phyloP scores from a whole-genome alignment of 345 rosid genomes.

The Eutrema heterophyllum region DNA sequence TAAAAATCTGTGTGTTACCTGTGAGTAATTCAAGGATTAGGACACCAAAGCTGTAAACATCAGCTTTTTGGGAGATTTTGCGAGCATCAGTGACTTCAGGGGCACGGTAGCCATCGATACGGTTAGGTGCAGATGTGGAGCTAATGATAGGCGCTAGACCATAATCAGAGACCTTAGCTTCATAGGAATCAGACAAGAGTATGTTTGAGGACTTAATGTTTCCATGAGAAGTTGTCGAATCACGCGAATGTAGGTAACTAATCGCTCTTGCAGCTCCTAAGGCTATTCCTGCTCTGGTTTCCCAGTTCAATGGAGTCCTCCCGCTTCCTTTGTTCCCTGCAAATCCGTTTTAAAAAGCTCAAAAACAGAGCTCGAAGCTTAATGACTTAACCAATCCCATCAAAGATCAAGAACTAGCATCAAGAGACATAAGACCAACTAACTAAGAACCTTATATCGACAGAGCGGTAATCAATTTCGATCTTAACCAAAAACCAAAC shows the following conservation, averaged over 20 bases:
- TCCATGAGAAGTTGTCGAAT: conserved; percentile 67
- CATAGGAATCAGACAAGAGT: conserved; percentile 64
- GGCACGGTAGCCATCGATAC: conserved; percentile 81
- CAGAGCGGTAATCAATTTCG: neutral
- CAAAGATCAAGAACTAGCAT: neutral
- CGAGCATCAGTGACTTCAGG: conserved; percentile 85
- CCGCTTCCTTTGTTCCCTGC: conserved; percentile 74
- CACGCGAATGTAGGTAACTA: conserved; percentile 67
- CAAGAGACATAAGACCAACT: neutral
- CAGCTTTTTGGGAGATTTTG: conserved; percentile 77
- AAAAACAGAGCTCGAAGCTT: neutral
- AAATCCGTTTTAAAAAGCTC: neutral
- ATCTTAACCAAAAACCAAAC: neutral
- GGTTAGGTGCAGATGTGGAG: conserved; percentile 64
- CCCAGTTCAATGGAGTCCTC: conserved; percentile 84
- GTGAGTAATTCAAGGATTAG: conserved; percentile 78
- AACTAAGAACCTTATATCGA: neutral
- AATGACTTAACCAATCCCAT: neutral
- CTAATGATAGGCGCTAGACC: conserved; percentile 78
- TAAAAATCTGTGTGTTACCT: conserved; percentile 24
- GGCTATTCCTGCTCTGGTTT: conserved; percentile 66
- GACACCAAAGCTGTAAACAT: conserved; percentile 89
- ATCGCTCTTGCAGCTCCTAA: conserved; percentile 80
- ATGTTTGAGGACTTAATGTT: conserved; percentile 89
- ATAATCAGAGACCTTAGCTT: conserved; percentile 78